phyloP scores from a whole-genome alignment of 1,284 basidiomycete species.

The Cutaneotrichosporon sp. region DNA sequence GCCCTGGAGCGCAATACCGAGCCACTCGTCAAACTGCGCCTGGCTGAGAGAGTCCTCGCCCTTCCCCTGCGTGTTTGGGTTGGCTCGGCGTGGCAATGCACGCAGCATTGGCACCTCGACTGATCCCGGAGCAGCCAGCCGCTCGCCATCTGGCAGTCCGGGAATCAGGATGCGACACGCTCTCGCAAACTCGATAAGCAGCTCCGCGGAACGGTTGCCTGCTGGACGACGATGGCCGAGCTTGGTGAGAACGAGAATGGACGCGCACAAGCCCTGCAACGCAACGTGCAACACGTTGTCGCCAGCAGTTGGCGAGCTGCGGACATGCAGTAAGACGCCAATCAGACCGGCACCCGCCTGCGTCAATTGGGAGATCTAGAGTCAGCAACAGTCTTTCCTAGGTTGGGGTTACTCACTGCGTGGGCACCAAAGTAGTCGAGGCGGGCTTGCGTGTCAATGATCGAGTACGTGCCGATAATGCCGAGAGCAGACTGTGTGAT shows the following conservation, averaged over 20 bases:
- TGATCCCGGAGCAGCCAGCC: conserved; percentile 14
- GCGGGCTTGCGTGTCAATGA: conserved; percentile 35
- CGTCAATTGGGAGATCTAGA: conserved; percentile 36
- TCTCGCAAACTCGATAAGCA: conserved; percentile 36
- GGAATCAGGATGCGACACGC: conserved; percentile 34
- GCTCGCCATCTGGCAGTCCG: conserved; percentile 20
- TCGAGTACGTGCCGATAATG: conserved; percentile 41
- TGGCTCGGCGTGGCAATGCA: conserved; percentile 28
- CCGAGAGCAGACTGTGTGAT: conserved; percentile 37
- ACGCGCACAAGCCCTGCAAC: conserved; percentile 35
- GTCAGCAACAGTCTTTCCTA: not conserved
- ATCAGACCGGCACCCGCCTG: conserved; percentile 41
- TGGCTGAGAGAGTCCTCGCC: conserved; percentile 16
- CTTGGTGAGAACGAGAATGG: conserved; percentile 33
- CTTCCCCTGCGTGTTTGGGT: conserved; percentile 8
- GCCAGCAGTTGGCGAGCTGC: conserved; percentile 22
- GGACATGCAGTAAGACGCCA: conserved; percentile 38
- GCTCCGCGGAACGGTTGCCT: conserved; percentile 35
- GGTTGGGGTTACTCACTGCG: conserved; percentile 24
- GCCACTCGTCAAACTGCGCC: conserved; percentile 34
- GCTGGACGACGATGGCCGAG: conserved; percentile 34
- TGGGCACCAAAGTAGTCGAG: conserved; percentile 41
- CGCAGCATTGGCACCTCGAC: conserved; percentile 42
- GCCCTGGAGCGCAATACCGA: conserved; percentile 31
- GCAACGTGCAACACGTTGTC: conserved; percentile 29